phyloP scores from a whole-genome alignment of 2,329 filamentous ascomycete species.

The Sporothrix pseudoabietina region DNA sequence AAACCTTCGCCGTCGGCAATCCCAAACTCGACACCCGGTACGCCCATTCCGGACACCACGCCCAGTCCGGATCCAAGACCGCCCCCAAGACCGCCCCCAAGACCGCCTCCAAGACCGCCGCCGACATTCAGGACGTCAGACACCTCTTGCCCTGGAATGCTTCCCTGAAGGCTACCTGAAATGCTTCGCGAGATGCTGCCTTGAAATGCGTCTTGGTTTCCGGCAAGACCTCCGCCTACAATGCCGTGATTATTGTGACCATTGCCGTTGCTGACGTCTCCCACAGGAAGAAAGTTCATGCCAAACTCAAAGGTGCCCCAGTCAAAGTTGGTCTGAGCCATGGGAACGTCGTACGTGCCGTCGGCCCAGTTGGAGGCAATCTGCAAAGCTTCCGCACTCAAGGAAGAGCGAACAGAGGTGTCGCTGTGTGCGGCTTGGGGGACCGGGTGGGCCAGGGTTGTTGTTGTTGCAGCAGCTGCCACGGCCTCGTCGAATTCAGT shows the following conservation, averaged over 20 bases:
- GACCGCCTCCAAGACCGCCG: not conserved
- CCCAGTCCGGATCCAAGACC: not conserved
- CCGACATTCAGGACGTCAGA: not conserved
- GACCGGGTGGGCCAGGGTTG: not conserved
- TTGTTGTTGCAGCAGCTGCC: not conserved
- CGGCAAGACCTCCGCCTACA: not conserved
- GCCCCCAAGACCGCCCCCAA: not conserved
- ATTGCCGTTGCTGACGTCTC: not conserved
- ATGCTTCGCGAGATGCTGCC: not conserved
- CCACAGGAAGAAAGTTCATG: not conserved
- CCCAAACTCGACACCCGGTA: constrained; percentile 12
- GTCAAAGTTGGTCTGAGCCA: constrained; percentile 25
- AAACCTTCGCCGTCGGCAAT: constrained; percentile 8
- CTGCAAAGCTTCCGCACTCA: not conserved
- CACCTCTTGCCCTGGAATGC: not conserved
- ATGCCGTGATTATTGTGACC: not conserved
- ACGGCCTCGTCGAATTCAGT: not conserved
- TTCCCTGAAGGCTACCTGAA: not conserved
- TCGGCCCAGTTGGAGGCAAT: constrained; percentile 24
- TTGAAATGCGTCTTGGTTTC: not conserved
- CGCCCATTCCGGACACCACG: not conserved
- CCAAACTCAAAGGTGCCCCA: constrained; percentile 19
- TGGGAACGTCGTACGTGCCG: constrained; percentile 23
- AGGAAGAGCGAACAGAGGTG: not conserved
- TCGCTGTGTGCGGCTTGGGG: not conserved